phyloP scores from a whole-genome alignment of 352 stramenopile genomes.

The Phytophthora sansomeana region DNA sequence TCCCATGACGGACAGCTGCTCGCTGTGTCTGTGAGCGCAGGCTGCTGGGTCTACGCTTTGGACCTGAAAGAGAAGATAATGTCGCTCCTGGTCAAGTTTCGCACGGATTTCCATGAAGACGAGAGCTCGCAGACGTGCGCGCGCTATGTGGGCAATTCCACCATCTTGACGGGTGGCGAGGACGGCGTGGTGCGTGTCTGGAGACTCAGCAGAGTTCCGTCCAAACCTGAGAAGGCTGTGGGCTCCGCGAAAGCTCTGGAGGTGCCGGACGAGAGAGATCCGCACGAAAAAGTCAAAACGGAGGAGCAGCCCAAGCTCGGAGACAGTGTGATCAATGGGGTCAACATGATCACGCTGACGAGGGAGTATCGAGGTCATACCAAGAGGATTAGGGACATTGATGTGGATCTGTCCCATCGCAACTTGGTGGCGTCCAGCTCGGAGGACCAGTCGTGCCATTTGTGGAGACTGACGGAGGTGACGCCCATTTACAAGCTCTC shows the following conservation, averaged over 20 bases:
- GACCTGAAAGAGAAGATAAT: slow-evolving; percentile 64
- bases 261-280: slow-evolving; percentile 28
- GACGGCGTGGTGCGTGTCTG: slow-evolving; percentile 85
- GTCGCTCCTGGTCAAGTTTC: slow-evolving; percentile 79
- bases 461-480: slow-evolving; percentile 81
- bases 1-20: slow-evolving; percentile 78
- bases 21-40: slow-evolving; percentile 76
- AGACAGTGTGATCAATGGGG: slow-evolving; percentile 58
- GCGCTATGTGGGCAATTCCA: slow-evolving; percentile 83
- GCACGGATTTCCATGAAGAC: slow-evolving; percentile 77
- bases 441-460: slow-evolving; percentile 80
- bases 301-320: slow-evolving; percentile 61
- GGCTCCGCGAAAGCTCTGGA: slow-evolving; percentile 54
- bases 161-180: slow-evolving; percentile 83
- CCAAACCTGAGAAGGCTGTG: slow-evolving; percentile 46
- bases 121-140: slow-evolving; percentile 80
- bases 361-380: slow-evolving; percentile 80
- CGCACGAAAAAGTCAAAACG: slow-evolving; percentile 28
- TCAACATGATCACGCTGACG: slow-evolving; percentile 66
- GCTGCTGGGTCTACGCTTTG: slow-evolving; percentile 84
- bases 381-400: slow-evolving; percentile 83
- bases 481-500: slow-evolving; percentile 73
- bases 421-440: slow-evolving; percentile 83
- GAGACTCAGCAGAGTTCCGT: slow-evolving; percentile 62
- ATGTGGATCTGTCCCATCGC: slow-evolving; percentile 82